phyloP scores from a whole-genome alignment of 805 yeast genomes.

The Candida boidinii region DNA sequence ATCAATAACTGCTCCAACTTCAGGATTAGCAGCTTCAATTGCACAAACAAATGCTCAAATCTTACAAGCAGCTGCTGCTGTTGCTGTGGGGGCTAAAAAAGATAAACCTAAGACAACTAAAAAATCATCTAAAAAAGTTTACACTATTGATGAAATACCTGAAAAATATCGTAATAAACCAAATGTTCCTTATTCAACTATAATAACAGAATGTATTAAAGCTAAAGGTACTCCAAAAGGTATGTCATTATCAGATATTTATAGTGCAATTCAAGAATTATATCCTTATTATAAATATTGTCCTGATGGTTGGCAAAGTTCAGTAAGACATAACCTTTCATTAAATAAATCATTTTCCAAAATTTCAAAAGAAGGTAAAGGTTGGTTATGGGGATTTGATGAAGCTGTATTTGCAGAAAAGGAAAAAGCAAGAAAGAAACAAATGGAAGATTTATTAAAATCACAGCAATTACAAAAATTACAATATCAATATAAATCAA shows the following conservation, averaged over 20 bases:
- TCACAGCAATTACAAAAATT: background rate
- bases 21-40: conserved; percentile 2
- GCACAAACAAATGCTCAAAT: background rate
- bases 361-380: conserved; percentile 81
- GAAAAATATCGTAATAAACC: conserved; percentile 83
- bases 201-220: conserved; percentile 73
- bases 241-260: conserved; percentile 75
- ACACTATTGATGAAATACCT: conserved; percentile 80
- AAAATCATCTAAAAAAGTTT: conserved; percentile 54
- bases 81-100: conserved; percentile 5
- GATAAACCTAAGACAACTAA: conserved; percentile 35
- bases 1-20: background rate
- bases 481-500: conserved; percentile 4
- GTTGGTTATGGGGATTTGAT: conserved; percentile 92
- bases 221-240: conserved; percentile 62
- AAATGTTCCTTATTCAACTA: conserved; percentile 65
- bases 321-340: conserved; percentile 84
- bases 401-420: conserved; percentile 76
- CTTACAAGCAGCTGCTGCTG: background rate
- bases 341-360: conserved; percentile 79
- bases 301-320: conserved; percentile 96
- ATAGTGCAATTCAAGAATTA: conserved; percentile 75
- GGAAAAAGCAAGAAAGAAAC: conserved; percentile 59
- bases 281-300: conserved; percentile 91
- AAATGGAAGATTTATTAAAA: conserved; percentile 54